phyloP scores from a whole-genome alignment of 306 rosid species.

The Inga laurina region DNA sequence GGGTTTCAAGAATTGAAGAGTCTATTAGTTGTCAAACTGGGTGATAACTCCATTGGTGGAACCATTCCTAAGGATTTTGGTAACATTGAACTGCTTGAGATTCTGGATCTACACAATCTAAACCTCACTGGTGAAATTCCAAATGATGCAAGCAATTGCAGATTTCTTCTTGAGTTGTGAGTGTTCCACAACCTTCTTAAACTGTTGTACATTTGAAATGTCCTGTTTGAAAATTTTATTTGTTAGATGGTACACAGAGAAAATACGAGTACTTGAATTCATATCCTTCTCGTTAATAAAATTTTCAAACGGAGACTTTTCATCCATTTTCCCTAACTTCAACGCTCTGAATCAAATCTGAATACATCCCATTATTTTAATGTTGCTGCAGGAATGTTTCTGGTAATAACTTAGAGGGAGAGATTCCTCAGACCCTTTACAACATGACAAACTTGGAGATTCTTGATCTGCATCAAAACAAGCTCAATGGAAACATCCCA shows the following conservation, averaged over 20 bases:
- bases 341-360: slow-evolving; percentile 26
- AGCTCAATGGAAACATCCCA: slow-evolving; percentile 78
- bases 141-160: slow-evolving; percentile 65
- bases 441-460: slow-evolving; percentile 73
- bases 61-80: slow-evolving; percentile 68
- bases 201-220: neutral
- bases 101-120: slow-evolving; percentile 80
- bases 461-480: slow-evolving; percentile 78
- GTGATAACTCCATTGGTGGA: slow-evolving; percentile 72
- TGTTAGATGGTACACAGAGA: neutral
- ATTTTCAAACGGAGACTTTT: neutral
- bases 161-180: slow-evolving; percentile 90
- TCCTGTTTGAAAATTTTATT: neutral
- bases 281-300: neutral
- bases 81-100: slow-evolving; percentile 74
- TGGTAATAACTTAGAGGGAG: slow-evolving; percentile 76
- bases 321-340: neutral
- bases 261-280: too few species aligned
- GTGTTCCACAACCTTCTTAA: slow-evolving; percentile 61
- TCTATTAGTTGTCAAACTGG: slow-evolving; percentile 71
- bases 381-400: slow-evolving; percentile 82
- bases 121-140: slow-evolving; percentile 82
- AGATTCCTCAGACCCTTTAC: slow-evolving; percentile 65
- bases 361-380: slow-evolving; percentile 10
- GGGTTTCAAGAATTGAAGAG: slow-evolving; percentile 53